A percentile compares a stretch with the other conserved stretches of the same genome.
Evolutionary conservation across 2,329 filamentous ascomycete species (phyloP).

Genomic region (Trichophyton benhamiae): DNA sequence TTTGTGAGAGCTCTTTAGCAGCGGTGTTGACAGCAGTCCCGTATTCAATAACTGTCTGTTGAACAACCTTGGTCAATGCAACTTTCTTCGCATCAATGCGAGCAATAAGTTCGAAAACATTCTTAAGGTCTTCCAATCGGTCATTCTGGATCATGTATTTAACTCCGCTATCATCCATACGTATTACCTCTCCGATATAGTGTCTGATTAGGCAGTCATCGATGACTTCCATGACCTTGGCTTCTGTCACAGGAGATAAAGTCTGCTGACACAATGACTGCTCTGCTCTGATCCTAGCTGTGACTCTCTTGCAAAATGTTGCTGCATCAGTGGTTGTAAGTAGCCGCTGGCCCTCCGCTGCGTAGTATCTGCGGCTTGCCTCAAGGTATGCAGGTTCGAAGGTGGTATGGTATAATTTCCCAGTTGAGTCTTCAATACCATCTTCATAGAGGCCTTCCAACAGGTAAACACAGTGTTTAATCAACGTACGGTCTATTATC

Average conservation of each 20-base stretch:
- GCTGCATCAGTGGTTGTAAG: constrained; percentile 68
- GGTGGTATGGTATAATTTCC: constrained; percentile 68
- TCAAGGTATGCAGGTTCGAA: constrained; percentile 71
- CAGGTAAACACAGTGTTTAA: constrained; percentile 80
- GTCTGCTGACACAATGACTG: constrained; percentile 71
- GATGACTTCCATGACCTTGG: constrained; percentile 63
- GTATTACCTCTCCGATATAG: constrained; percentile 69
- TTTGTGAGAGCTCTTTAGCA: constrained; percentile 44
- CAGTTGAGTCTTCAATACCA: constrained; percentile 60
- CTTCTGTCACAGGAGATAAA: constrained; percentile 57
- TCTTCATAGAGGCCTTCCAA: constrained; percentile 77
- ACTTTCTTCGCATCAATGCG: constrained; percentile 64
- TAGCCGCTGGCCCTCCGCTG: constrained; percentile 58
- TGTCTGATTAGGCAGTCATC: constrained; percentile 67
- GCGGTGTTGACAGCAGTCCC: constrained; percentile 69
- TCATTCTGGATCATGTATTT: constrained; percentile 88
- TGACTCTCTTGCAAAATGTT: constrained; percentile 66
- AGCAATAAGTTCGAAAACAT: constrained; percentile 66
- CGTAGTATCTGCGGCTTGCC: constrained; percentile 62
- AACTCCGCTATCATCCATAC: constrained; percentile 72
- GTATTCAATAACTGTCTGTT: constrained; percentile 63
- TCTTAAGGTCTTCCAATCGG: constrained; percentile 61
- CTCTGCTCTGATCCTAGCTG: constrained; percentile 66
- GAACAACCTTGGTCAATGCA: constrained; percentile 57
- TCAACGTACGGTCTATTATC: constrained; percentile 67